Evolutionary conservation across 805 yeast genomes (phyloP), one percentile per base, ranked within the genome.

Genomic region (Suhomyces emberorum): DNA sequence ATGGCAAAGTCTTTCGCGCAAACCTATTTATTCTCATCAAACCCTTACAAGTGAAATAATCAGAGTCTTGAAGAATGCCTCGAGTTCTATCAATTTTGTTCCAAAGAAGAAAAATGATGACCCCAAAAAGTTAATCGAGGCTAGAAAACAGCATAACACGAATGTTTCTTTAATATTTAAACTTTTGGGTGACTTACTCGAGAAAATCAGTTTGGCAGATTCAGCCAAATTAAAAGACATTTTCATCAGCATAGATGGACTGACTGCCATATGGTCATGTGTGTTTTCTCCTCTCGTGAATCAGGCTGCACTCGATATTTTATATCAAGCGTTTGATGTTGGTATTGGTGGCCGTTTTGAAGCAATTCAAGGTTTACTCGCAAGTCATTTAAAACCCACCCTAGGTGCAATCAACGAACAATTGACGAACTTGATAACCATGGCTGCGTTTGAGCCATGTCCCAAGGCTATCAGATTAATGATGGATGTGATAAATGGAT

Each of bases 241-340:
- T 1, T 51, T 65, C 15, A 27, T 32, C 1, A 49, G 58, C n/a
- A 37, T 35, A 0, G 55, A 59, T 2, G 71, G 79, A 4, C 64
- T 82, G 32, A 53, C 56, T n/a, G 83, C 89, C 0, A 70, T 84
- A 38, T 83, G 95, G 86, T 72, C 88, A 1, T 79, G 86, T 52
- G 62, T 86, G 2, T 76, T 87, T 37, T 77, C 89, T 0, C 77
- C 88, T 0, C 67, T 74, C 12, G 58, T 82, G 3, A 82, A 80
- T 41, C 88, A 86, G 51, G 71, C 81, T 1, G 83, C 89, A 1
- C 71, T 84, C 4, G 82, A 82, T 43, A 69, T 87, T 15, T 55
- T 88, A 3, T 82, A 83, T 49, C 91, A 85, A 46, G 77, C 85
- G 0, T 83, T 77, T 55, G 95, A 88, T 55, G 54, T 54, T 16